Evolutionary conservation across 106 monocot genomes (phyloP).

Genomic region (Dendrobium officinale): DNA sequence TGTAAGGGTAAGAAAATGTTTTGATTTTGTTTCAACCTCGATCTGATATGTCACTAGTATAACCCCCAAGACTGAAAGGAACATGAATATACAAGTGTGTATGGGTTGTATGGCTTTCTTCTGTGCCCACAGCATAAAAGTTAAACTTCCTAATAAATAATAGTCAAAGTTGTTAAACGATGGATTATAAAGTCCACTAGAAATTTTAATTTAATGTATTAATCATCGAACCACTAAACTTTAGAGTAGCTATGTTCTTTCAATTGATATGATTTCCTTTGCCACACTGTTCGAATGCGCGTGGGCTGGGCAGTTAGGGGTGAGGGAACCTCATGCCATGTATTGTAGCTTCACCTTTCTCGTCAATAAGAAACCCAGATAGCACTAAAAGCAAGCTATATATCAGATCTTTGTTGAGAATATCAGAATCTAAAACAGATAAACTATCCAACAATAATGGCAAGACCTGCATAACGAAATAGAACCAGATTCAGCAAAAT

Average conservation of each 20-base stretch:
- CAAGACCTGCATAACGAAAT: constrained; percentile 53
- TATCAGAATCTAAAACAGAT: constrained; percentile 36
- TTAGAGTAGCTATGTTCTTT: not conserved
- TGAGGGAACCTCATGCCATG: not conserved
- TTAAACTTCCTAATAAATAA: not conserved
- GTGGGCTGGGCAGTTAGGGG: too few relatives aligned
- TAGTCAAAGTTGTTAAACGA: not conserved
- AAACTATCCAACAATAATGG: constrained; percentile 56
- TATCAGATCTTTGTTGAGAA: constrained; percentile 59
- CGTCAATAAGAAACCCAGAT: constrained; percentile 77
- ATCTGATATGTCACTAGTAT: not conserved
- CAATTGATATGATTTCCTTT: not conserved
- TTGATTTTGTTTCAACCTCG: not conserved
- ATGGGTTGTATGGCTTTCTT: not conserved
- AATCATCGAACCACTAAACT: not conserved
- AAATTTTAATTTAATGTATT: not conserved
- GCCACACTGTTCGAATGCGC: not conserved
- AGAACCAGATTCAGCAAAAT: not conserved
- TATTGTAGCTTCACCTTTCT: constrained; percentile 44
- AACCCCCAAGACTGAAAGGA: not conserved
- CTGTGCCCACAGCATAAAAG: not conserved
- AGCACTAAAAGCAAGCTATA: constrained; percentile 72
- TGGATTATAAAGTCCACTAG: not conserved
- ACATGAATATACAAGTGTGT: not conserved
- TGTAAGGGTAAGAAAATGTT: not conserved